Base-by-base conservation (phyloP, 2,329 filamentous ascomycete species). In the Botrytis fragariae region DNA sequence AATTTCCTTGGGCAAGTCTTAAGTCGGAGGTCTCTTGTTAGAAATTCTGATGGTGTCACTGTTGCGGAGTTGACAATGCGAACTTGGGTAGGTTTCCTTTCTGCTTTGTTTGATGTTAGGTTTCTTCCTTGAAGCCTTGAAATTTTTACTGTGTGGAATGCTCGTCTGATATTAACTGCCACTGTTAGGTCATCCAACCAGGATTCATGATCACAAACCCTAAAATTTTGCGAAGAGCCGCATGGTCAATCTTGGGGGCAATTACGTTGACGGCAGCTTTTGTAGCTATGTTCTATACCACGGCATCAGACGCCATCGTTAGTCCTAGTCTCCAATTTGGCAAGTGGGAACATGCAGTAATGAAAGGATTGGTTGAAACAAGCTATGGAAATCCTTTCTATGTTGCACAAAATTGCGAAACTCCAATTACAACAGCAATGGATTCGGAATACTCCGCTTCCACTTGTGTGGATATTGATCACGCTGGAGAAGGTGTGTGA, bases 31-130 rank as follows among this genome's bases (percentile, higher is more conserved):
- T 91, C 92, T 0, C 87, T 93, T 72, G 86, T 86, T 37, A 87
- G 86, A 71, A 84, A 86, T 14, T 87, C 89, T 0, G 83, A 84
- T 4, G 93, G 93, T 3, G 87, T 95, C 73, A 93, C 89, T 0
- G 86, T 95, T 25, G 90, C 93, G 0, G 92, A 95, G 79, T 88
- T 95, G 84, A 91, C 87, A 25, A 94, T 95, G 91, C 87, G 92
- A 64, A 87, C 87, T 61, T 95, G 92, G 93, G 70, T 72, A 29
- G 25, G 70, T 57, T 32, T 54, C 1, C 9, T 59, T 59, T 70
- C n/a, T 54, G n/a, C 1, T 39, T 51, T 39, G 22, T 39, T 29
- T 67, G 22, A 39, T 29, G 37, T 29, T 54, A 35, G 4, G 25
- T 39, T 29, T 54, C 10, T 32, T 12, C 39, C 7, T 22, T 35